Percentiles rank a stretch among this genome's conserved stretches.
These are phyloP conservation scores for Sporobolomyces roseus DNA, from an alignment of 768 basidiomycete genomes.

Conservation along the genomic window DNA sequence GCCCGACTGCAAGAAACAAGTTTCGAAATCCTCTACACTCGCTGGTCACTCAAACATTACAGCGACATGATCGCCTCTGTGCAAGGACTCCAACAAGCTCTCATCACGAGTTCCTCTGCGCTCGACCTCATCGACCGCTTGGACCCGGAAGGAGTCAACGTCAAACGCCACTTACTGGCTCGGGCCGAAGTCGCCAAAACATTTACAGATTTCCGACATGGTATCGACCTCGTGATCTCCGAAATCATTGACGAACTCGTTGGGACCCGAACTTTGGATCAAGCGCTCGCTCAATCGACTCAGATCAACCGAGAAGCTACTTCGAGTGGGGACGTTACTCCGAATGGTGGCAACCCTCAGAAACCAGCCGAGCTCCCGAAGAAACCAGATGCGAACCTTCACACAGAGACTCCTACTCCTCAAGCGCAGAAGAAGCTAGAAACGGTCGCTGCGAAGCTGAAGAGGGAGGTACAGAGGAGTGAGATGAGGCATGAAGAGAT, in stretches of 20 bases:
- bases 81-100: slow-evolving; percentile 38
- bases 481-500: slow-evolving; percentile 24
- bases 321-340: not conserved
- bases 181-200: slow-evolving; percentile 68
- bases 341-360: not conserved
- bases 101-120: slow-evolving; percentile 32
- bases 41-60: slow-evolving; percentile 28
- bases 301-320: too few relatives aligned
- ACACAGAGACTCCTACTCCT: slow-evolving; percentile 14
- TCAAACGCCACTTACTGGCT: slow-evolving; percentile 50
- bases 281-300: too few relatives aligned
- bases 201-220: slow-evolving; percentile 67
- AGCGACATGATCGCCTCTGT: slow-evolving; percentile 26
- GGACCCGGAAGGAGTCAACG: slow-evolving; percentile 38
- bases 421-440: slow-evolving; percentile 21
- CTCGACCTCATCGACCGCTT: slow-evolving; percentile 38
- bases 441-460: slow-evolving; percentile 24
- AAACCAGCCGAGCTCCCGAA: not conserved
- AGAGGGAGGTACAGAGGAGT: slow-evolving; percentile 26
- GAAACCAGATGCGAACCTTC: slow-evolving; percentile 3
- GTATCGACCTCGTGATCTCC: slow-evolving; percentile 87
- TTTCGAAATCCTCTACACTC: slow-evolving; percentile 23
- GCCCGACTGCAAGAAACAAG: slow-evolving; percentile 27
- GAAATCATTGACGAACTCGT: slow-evolving; percentile 64
- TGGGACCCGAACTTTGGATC: not conserved